Conservation (phyloP, 768 basidiomycete genomes). For the Amanita muscaria region DNA sequence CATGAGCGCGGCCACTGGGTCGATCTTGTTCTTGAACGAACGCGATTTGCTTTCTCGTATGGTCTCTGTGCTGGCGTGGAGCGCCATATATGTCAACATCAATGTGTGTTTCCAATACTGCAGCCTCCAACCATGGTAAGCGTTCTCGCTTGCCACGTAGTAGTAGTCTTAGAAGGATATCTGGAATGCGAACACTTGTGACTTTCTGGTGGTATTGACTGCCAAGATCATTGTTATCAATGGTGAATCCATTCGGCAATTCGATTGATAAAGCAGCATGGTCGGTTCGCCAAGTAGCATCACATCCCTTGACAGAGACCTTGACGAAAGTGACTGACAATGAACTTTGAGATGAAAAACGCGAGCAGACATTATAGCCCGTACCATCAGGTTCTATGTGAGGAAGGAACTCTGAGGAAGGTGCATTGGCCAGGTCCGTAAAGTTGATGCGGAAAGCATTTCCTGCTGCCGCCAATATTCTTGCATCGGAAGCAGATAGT, state of each 20-base stretch:
- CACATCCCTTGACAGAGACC: conserved; percentile 43
- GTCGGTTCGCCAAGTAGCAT: conserved; percentile 47
- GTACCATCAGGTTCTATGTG: conserved; percentile 71
- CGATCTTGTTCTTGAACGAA: conserved; percentile 69
- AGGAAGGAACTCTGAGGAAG: conserved; percentile 57
- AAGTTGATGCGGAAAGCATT: conserved; percentile 63
- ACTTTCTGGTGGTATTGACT: conserved; percentile 59
- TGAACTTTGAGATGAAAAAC: not conserved
- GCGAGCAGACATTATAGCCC: conserved; percentile 12
- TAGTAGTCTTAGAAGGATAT: conserved; percentile 41
- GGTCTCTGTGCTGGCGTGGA: conserved; percentile 44
- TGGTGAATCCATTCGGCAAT: conserved; percentile 48
- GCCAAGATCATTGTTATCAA: conserved; percentile 72
- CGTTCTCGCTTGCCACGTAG: conserved; percentile 29
- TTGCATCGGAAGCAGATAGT: conserved; percentile 45
- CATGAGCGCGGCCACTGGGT: conserved; percentile 52
- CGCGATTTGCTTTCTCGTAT: conserved; percentile 44
- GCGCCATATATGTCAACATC: conserved; percentile 64
- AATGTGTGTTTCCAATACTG: conserved; percentile 40
- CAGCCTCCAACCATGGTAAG: conserved; percentile 62
- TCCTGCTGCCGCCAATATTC: conserved; percentile 41
- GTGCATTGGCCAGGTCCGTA: conserved; percentile 70
- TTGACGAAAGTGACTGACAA: conserved; percentile 77
- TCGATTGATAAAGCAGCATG: conserved; percentile 45
- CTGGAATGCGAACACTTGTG: conserved; percentile 50